Base-by-base conservation (phyloP, 208 protist species). In the Crithidia bombi region DNA sequence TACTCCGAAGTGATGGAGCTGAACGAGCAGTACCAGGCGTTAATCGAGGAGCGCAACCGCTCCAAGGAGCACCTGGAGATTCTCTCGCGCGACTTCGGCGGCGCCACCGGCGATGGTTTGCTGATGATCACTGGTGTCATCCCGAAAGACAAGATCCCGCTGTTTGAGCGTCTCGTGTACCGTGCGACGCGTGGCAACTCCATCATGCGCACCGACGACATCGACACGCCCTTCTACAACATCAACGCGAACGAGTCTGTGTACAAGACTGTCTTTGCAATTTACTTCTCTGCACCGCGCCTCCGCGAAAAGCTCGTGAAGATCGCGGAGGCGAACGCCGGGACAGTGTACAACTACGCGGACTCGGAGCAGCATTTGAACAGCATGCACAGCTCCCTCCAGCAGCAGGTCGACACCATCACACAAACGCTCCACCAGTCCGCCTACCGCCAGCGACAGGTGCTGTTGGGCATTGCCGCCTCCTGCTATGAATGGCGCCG, bases 111-210 rank as follows among this genome's bases (percentile, higher is more conserved):
- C 52, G 83, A 87, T 9, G 87, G 87, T 7, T 68, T 98, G 10
- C 75, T 94, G 32, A 89, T 98, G 67, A 65, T 99, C 35, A 96
- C 97, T 25, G 98, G 98, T 54, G 97, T 99, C 21, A 91, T 99
- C 50, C 88, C 89, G 9, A 84, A 82, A 32, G 91, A 96, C 0
- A 86, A 89, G 15, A 81, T 99, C 36, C 56, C 72, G 32, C 83
- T 78, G 19, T 96, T 99, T 67, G 90, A 98, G 82, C 84, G 98
- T 15, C 67, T 99, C 1, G 70, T 99, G 21, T 99, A 97, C 90
- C 91, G 98, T 57, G 90, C 86, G 10, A 98, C 95, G 0, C 86
- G 98, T 44, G 98, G 98, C 68, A 99, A 99, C 86, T 93, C 97
- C n/a, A 90, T 98, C 54, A 76, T 98, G 35, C 85, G 91, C 72